These are phyloP conservation scores for Psidium friedrichsthalianum DNA, from an alignment of 345 rosid genomes.

Conservation along the genomic window DNA sequence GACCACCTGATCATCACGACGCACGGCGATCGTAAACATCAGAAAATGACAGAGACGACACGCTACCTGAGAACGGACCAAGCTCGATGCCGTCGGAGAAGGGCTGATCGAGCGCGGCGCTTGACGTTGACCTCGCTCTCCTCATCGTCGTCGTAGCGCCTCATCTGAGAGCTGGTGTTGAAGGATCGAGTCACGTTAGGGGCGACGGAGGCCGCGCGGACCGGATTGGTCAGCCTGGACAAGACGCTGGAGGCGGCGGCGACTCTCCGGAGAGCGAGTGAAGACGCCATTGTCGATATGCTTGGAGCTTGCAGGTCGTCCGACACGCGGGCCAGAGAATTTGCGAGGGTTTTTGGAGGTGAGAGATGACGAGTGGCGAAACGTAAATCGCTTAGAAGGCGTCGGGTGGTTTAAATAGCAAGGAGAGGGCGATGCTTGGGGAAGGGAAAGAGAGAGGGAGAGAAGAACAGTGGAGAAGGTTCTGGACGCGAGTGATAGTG, in stretches of 20 bases:
- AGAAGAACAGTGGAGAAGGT: too few species aligned
- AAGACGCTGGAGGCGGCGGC: slow-evolving; percentile 11
- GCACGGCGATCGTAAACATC: not conserved
- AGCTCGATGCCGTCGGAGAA: slow-evolving; percentile 2
- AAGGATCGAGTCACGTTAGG: slow-evolving; percentile 22
- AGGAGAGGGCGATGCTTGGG: slow-evolving; percentile 1
- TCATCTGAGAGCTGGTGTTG: slow-evolving; percentile 24
- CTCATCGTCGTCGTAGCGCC: not conserved
- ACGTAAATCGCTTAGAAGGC: not conserved
- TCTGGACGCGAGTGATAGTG: not conserved
- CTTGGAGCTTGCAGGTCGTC: not conserved
- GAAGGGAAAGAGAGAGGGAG: not conserved
- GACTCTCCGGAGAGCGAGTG: slow-evolving; percentile 19
- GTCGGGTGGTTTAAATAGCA: not conserved
- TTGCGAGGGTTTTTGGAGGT: not conserved
- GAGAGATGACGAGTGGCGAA: not conserved
- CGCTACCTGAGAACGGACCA: slow-evolving; percentile 15
- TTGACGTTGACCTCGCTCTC: slow-evolving; percentile 8
- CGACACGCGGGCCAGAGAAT: not conserved
- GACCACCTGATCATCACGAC: not conserved
- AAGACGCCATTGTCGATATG: slow-evolving; percentile 21
- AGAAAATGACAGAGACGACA: not conserved
- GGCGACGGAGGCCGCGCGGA: slow-evolving; percentile 5
- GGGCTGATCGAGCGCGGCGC: slow-evolving; percentile 1
- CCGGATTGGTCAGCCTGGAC: not conserved